Base-by-base conservation (phyloP, 1,284 basidiomycete species). In the Phellopilus nigrolimitatus region DNA sequence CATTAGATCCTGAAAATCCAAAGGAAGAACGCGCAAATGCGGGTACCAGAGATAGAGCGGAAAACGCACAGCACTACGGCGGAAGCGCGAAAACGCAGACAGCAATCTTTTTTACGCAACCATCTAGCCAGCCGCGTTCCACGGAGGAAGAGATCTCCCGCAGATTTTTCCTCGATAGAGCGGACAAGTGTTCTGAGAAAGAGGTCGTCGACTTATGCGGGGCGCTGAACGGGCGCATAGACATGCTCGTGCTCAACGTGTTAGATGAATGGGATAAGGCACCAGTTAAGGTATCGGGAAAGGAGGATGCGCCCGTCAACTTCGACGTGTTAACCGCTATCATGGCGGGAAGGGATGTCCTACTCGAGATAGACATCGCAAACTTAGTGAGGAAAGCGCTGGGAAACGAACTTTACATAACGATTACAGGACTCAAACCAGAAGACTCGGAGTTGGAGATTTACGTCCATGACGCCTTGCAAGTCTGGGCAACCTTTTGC, bases 141-240 rank as follows among this genome's bases (percentile, higher is more conserved):
- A n/a, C n/a, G n/a, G n/a, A n/a, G n/a, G n/a, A n/a, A n/a, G n/a
- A n/a, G n/a, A n/a, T n/a, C n/a, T n/a, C n/a, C n/a, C n/a, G n/a
- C n/a, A n/a, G 42, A 28, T 44, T 30, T n/a, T 44, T 44, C n/a
- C 25, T 21, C 42, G 42, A 44, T n/a, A 44, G 25, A 40, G 40
- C 21, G 15, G 40, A 40, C 30, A 21, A 10, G n/a, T 50, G 40
- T 25, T 22, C 48, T 12, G 40, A 50, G 30, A 50, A 43, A 15
- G 48, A 50, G 9, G 15, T 50, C 12, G 22, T 50, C 22, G 41
- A 33, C 21, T 33, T 33, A 21, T 42, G 39, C 28, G 22, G 17
- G 9, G 39, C 40, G 33, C 30, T 50, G 21, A 43, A 42, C 24
- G 39, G 38, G n/a, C 39, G 38, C 22, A 27, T 43, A 4, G 42